A percentile compares a stretch with the other conserved stretches of the same genome.
These are phyloP conservation scores for Dactylella cylindrospora DNA, from an alignment of 2,329 filamentous ascomycete species.

Conservation along the genomic window DNA sequence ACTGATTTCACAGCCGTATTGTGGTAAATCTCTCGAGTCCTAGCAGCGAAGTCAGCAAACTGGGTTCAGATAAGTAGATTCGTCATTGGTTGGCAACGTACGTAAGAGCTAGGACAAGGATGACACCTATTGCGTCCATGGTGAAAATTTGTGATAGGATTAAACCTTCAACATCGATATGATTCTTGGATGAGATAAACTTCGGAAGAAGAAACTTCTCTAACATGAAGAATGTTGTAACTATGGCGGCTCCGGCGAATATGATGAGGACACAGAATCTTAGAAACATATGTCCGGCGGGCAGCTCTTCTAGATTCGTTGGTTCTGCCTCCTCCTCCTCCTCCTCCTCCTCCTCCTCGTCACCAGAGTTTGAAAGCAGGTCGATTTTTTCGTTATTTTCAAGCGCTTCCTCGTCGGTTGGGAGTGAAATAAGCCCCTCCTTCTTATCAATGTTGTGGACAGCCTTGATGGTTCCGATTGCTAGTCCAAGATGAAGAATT, in stretches of 20 bases:
- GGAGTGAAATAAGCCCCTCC: slow-evolving; percentile 22
- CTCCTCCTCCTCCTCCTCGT: background rate
- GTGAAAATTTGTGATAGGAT: slow-evolving; percentile 24
- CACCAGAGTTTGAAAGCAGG: background rate
- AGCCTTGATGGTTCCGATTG: slow-evolving; percentile 10
- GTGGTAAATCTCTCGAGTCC: slow-evolving; percentile 15
- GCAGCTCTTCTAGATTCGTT: background rate
- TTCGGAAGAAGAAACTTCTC: slow-evolving; percentile 12
- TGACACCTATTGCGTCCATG: slow-evolving; percentile 14
- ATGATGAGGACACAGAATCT: slow-evolving; percentile 20
- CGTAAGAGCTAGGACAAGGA: slow-evolving; percentile 15
- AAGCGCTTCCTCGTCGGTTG: slow-evolving; percentile 23
- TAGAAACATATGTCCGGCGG: slow-evolving; percentile 6
- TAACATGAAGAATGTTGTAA: slow-evolving; percentile 11
- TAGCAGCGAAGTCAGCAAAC: background rate
- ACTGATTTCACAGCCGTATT: no score
- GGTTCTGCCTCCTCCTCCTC: background rate
- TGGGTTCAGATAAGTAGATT: background rate
- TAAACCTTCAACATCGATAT: slow-evolving; percentile 12
- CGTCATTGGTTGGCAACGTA: slow-evolving; percentile 15
- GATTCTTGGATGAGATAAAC: background rate
- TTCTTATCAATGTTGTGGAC: slow-evolving; percentile 15
- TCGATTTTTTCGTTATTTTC: no score
- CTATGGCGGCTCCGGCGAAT: background rate
- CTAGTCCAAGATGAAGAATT: slow-evolving; percentile 13